Evolutionary conservation across 2,329 filamentous ascomycete genomes (phyloP).

Genomic region (Calonectria crousiana): DNA sequence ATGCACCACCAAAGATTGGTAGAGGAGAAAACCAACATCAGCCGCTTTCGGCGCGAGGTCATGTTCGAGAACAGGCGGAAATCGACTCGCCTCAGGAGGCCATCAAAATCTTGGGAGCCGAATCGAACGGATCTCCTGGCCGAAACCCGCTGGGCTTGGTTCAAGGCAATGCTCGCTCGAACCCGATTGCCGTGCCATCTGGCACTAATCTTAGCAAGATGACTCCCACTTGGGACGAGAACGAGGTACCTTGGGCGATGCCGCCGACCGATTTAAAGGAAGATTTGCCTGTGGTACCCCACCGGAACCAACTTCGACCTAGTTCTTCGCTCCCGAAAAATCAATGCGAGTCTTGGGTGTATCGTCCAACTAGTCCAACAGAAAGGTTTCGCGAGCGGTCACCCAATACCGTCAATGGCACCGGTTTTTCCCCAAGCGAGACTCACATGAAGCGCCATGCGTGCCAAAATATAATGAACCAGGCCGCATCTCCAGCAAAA

Average conservation of each 20-base stretch:
- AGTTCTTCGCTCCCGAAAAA: constrained; percentile 43
- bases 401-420: constrained; percentile 39
- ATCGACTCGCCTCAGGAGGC: constrained; percentile 53
- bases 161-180: constrained; percentile 24
- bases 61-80: constrained; percentile 64
- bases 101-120: not conserved
- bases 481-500: constrained; percentile 39
- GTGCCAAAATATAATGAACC: constrained; percentile 32
- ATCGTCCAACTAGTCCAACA: not conserved
- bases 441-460: constrained; percentile 36
- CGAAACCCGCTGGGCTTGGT: constrained; percentile 30
- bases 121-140: not conserved
- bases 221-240: constrained; percentile 30
- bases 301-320: constrained; percentile 35
- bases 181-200: not conserved
- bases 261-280: not conserved
- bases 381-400: constrained; percentile 41
- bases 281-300: constrained; percentile 30
- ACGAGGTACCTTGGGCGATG: constrained; percentile 25
- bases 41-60: constrained; percentile 46
- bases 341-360: not conserved
- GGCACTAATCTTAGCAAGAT: not conserved
- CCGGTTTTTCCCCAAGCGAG: constrained; percentile 32
- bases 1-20: constrained; percentile 23
- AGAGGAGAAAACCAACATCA: constrained; percentile 16